These are phyloP conservation scores for Cubamyces lactineus DNA, from an alignment of 768 basidiomycete species.

Conservation along the genomic window DNA sequence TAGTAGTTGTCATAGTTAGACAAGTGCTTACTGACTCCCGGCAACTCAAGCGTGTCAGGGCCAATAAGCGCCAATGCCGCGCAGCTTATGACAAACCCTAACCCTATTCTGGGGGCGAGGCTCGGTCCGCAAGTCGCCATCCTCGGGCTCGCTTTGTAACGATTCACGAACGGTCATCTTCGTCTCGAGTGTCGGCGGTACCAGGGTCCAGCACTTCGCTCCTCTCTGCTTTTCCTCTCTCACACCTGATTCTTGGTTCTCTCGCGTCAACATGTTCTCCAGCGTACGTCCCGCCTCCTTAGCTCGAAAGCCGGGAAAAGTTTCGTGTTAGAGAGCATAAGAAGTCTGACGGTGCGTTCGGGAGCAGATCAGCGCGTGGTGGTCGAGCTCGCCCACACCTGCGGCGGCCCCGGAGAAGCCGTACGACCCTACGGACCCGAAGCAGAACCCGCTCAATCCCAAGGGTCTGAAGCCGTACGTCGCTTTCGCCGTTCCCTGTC, in stretches of 20 bases:
- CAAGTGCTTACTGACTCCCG: too few relatives aligned
- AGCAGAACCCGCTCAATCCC: conserved; percentile 89
- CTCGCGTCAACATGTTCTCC: conserved; percentile 9
- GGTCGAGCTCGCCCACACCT: conserved; percentile 28
- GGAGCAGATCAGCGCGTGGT: conserved; percentile 31
- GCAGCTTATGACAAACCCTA: background rate
- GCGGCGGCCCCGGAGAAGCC: conserved; percentile 29
- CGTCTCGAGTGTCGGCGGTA: background rate
- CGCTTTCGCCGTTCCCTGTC: background rate
- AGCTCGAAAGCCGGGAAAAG: too few relatives aligned
- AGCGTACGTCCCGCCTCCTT: background rate
- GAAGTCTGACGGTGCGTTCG: background rate
- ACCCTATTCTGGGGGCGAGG: conserved; percentile 4
- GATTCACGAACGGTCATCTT: background rate
- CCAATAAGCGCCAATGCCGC: too few relatives aligned
- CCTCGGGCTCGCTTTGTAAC: conserved; percentile 1
- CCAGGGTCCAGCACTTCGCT: too few relatives aligned
- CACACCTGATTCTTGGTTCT: too few relatives aligned
- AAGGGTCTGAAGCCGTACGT: conserved; percentile 93
- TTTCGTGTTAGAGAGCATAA: too few relatives aligned
- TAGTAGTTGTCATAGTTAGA: too few relatives aligned
- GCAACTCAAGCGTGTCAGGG: too few relatives aligned
- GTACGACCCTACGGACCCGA: conserved; percentile 75
- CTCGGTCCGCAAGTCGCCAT: background rate
- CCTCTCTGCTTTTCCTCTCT: background rate